phyloP scores from a whole-genome alignment of 139 green algal genomes.

The Penium margaritaceum region DNA sequence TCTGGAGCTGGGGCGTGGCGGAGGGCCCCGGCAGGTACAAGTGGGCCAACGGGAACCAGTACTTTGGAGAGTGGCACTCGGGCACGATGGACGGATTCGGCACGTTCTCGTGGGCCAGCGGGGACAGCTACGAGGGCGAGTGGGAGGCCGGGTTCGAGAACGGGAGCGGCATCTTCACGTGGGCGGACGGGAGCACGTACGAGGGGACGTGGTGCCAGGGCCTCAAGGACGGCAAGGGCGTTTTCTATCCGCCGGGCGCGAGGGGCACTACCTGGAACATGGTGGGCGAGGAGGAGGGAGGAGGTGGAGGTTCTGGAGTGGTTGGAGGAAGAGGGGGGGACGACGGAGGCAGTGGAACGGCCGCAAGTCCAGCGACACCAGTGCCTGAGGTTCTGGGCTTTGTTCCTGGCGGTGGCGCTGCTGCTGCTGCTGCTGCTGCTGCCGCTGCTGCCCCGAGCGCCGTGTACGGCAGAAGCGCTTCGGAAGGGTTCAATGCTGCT shows the following conservation, averaged over 20 bases:
- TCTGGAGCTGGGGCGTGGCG: constrained; percentile 43
- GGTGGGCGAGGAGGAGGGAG: neutral
- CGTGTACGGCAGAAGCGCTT: no score
- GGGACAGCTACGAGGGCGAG: constrained; percentile 79
- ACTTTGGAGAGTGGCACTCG: constrained; percentile 68
- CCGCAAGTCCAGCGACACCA: neutral
- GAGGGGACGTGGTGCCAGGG: constrained; percentile 73
- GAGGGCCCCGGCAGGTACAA: constrained; percentile 41
- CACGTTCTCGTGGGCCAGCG: constrained; percentile 76
- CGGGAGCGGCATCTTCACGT: constrained; percentile 74
- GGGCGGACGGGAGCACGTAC: constrained; percentile 72
- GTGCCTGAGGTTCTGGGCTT: neutral
- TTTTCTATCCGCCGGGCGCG: constrained; percentile 31
- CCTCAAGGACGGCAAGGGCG: constrained; percentile 66
- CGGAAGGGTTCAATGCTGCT: no score
- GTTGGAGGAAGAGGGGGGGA: neutral
- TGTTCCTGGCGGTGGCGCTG: neutral
- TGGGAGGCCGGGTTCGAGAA: constrained; percentile 68
- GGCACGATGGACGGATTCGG: constrained; percentile 76
- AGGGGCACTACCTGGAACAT: neutral
- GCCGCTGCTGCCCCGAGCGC: neutral
- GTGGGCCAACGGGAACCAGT: constrained; percentile 66
- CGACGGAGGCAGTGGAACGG: neutral
- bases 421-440: neutral
- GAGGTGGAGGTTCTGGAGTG: constrained; percentile 1